Conservation (phyloP, 768 basidiomycete species). For the Cyclocybe aegerita region DNA sequence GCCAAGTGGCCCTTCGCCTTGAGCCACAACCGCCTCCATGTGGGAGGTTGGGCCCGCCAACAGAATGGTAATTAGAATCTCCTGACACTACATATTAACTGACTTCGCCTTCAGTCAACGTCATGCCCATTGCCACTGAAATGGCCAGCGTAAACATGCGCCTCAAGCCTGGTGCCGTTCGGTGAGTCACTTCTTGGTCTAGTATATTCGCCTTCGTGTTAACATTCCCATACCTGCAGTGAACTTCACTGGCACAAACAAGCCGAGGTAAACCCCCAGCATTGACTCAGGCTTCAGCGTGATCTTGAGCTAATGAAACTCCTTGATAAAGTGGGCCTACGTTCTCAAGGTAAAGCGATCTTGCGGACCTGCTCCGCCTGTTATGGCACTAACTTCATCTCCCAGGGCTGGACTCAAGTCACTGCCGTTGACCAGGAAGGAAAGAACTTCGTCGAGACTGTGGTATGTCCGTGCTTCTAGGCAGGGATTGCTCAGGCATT, state of each 20-base stretch:
- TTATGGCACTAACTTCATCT: neutral
- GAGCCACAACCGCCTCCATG: conserved; percentile 57
- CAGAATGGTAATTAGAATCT: conserved; percentile 43
- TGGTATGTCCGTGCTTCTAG: conserved; percentile 30
- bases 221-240: conserved; percentile 22
- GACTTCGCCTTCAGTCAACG: conserved; percentile 29
- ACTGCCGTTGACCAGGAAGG: conserved; percentile 52
- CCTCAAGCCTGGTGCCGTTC: conserved; percentile 46
- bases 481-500: too few species aligned
- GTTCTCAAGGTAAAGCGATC: conserved; percentile 35
- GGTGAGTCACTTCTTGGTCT: conserved; percentile 24
- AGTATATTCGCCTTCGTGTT: neutral
- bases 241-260: conserved; percentile 58
- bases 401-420: conserved; percentile 42
- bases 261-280: conserved; percentile 31
- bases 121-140: conserved; percentile 43
- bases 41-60: conserved; percentile 58
- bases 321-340: conserved; percentile 44
- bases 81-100: neutral
- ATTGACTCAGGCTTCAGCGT: too few species aligned
- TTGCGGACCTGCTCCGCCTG: neutral
- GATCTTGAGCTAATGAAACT: too few species aligned
- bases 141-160: conserved; percentile 50
- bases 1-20: conserved; percentile 65
- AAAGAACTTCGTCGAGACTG: conserved; percentile 48